Evolutionary conservation across 805 yeast genomes (phyloP).

Genomic region (Metschnikowia similis): DNA sequence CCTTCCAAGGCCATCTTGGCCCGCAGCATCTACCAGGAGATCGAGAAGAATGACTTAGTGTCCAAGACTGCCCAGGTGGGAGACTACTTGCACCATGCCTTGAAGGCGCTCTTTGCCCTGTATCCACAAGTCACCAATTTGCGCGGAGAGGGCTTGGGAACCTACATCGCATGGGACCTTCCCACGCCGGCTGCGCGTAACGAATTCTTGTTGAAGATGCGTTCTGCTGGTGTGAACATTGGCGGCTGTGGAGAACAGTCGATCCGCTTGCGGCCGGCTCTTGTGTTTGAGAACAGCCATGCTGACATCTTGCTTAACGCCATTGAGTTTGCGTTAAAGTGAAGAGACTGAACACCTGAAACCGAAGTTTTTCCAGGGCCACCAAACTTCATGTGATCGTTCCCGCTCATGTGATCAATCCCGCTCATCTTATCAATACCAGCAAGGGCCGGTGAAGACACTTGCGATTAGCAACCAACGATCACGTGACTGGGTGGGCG

Average conservation of each 20-base stretch:
- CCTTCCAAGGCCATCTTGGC: conserved; percentile 66
- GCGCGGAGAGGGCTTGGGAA: conserved; percentile 62
- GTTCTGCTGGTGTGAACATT: conserved; percentile 54
- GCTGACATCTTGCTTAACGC: conserved; percentile 52
- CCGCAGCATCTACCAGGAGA: conserved; percentile 53
- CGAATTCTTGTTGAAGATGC: conserved; percentile 41
- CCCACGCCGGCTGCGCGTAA: conserved; percentile 42
- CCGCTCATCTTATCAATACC: too few species aligned
- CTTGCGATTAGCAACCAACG: too few species aligned
- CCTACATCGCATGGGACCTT: conserved; percentile 64
- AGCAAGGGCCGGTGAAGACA: too few species aligned
- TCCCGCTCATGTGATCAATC: too few species aligned
- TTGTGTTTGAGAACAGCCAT: conserved; percentile 57
- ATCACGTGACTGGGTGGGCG: too few species aligned
- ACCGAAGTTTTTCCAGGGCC: too few species aligned
- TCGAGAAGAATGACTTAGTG: conserved; percentile 46
- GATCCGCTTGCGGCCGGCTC: conserved; percentile 62
- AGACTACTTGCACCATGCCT: conserved; percentile 44
- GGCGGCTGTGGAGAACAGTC: conserved; percentile 64
- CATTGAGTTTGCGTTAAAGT: conserved; percentile 28
- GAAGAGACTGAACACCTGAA: background rate
- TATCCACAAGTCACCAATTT: conserved; percentile 45
- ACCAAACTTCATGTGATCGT: too few species aligned
- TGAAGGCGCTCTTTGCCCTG: conserved; percentile 35
- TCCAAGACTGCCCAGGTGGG: conserved; percentile 50